Evolutionary conservation across 2,329 filamentous ascomycete genomes (phyloP).

Genomic region (Colletotrichum agaves): DNA sequence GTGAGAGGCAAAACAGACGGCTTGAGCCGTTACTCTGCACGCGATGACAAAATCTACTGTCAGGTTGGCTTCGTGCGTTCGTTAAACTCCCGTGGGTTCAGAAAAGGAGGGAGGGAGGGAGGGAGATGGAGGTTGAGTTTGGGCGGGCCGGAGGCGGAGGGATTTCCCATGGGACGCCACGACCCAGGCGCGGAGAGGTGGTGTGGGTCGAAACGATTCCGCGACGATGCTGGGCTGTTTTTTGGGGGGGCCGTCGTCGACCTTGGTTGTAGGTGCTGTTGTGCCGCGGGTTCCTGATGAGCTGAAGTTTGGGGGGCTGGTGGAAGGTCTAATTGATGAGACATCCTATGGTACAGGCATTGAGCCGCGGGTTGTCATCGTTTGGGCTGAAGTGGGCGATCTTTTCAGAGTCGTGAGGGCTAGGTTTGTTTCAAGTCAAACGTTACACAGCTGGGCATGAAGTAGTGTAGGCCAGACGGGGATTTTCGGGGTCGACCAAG

Average conservation of each 20-base stretch:
- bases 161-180: constrained; percentile 12
- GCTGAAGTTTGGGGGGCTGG: neutral
- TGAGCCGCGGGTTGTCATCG: neutral
- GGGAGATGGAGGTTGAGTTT: neutral
- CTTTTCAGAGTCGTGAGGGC: constrained; percentile 2
- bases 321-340: neutral
- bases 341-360: neutral
- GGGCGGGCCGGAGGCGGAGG: constrained; percentile 19
- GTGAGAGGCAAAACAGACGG: neutral
- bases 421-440: constrained; percentile 34
- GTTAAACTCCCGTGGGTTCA: neutral
- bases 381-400: neutral
- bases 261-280: neutral
- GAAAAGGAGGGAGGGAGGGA: neutral
- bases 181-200: neutral
- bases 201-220: constrained; percentile 36
- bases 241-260: neutral
- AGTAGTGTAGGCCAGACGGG: neutral
- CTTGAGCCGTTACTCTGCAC: constrained; percentile 17
- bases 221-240: constrained; percentile 17
- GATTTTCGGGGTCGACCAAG: neutral
- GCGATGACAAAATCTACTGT: neutral
- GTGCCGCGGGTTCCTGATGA: neutral
- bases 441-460: constrained; percentile 25
- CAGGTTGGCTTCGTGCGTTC: neutral